These are phyloP conservation scores for Fusarium sulawesiense DNA, from an alignment of 2,329 filamentous ascomycete genomes.

Conservation along the genomic window DNA sequence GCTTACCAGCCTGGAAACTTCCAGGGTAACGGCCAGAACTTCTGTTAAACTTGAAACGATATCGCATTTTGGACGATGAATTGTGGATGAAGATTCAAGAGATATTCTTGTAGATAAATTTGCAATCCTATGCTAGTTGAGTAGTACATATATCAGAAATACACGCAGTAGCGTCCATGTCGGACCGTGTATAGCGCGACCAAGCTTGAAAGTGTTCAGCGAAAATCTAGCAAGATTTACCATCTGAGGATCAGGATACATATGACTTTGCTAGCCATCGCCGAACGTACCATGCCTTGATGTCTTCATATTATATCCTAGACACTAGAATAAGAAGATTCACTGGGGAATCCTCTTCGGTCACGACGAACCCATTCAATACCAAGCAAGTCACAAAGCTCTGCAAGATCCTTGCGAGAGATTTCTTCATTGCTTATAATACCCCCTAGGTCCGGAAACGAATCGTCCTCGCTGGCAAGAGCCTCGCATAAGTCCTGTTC, in stretches of 20 bases:
- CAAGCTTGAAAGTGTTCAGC: background rate
- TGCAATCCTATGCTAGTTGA: background rate
- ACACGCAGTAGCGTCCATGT: background rate
- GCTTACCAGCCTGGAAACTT: constrained; percentile 31
- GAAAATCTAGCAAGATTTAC: background rate
- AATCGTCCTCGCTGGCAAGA: background rate
- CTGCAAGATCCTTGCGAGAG: background rate
- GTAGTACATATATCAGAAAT: background rate
- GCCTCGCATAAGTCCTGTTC: background rate
- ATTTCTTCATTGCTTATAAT: background rate
- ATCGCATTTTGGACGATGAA: background rate
- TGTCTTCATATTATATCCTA: fast-evolving
- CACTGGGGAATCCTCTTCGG: too few species aligned
- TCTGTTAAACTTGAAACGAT: background rate
- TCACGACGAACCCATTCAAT: too few species aligned
- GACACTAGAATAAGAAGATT: fast-evolving
- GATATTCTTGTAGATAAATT: background rate
- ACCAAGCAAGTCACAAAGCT: background rate
- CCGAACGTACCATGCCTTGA: background rate
- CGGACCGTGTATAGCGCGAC: background rate
- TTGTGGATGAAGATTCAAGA: background rate
- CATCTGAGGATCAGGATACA: fast-evolving
- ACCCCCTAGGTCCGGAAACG: background rate
- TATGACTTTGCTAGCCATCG: background rate
- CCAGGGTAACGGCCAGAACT: constrained; percentile 27